Evolutionary conservation across 2,329 filamentous ascomycete species (phyloP), one percentile per base, ranked within the genome.

Genomic region (Westerdykella aurantiaca): DNA sequence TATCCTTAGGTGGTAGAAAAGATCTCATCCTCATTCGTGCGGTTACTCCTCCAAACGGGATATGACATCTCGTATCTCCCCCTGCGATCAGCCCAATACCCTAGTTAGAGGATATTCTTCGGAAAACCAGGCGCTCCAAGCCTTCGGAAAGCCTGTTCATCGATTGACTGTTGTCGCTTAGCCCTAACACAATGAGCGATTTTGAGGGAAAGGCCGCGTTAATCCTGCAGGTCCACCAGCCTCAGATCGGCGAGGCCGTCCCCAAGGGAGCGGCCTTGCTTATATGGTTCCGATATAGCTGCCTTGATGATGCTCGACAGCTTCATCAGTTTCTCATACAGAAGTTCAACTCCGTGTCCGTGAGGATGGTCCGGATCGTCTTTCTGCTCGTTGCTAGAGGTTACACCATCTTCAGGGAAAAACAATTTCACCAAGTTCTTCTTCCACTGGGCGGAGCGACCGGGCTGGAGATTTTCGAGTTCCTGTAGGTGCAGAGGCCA

Each of bases 401-500:
- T 49, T 11, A 49, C 35, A 1, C 60, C 61, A 31, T 64, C 50
- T 11, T 58, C 51, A 4, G 62, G 63, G 5, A 66, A 39, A 44
- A 66, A 66, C 0, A 46, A 56, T 5, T 46, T 17, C 7, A 64
- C 29, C 0, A 40, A 50, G 14, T 64, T 37, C n/a, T 9, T 18
- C 11, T 35, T 14, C 54, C 58, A 65, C 4, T 42, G 31, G n/a
- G 51, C 61, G 13, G 44, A 42, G 6, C 45, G 38, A 14, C 62
- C 63, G 7, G 48, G 39, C 6, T 50, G 46, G 1, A 66, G 54
- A 9, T 43, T 34, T 37, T 64, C 62, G 4, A 65, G 46, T 21
- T 57, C 46, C 9, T 49, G 47, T 7, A 66, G 54, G 39, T 58
- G 58, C 2, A 45, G 52, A 3, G 44, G 48, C 63, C 63, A 66